These are phyloP conservation scores for Sporothrix luriei DNA, from an alignment of 2,329 filamentous ascomycete genomes.

Conservation along the genomic window DNA sequence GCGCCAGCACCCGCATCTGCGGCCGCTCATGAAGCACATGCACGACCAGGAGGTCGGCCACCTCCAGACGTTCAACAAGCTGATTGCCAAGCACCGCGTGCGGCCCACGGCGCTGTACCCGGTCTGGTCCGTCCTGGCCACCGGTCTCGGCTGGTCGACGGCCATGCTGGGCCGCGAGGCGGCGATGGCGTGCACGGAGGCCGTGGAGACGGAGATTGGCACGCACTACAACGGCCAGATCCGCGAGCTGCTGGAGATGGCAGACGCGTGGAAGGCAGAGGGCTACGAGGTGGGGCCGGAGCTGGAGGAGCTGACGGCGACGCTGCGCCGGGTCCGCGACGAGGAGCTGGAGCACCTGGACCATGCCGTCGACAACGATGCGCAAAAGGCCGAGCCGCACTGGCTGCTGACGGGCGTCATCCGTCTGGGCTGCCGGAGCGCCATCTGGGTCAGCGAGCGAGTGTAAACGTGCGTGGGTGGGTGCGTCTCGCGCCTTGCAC, in stretches of 20 bases:
- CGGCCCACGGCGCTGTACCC: conserved; percentile 93
- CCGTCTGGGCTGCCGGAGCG: conserved; percentile 82
- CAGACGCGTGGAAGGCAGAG: conserved; percentile 69
- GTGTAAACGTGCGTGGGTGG: conserved; percentile 39
- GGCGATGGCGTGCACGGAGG: conserved; percentile 98
- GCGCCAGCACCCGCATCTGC: conserved; percentile 79
- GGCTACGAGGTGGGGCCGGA: conserved; percentile 83
- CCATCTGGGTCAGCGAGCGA: conserved; percentile 87
- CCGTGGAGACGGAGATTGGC: conserved; percentile 97
- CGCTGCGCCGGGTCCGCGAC: conserved; percentile 81
- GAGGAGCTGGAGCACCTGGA: conserved; percentile 97
- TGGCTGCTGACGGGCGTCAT: conserved; percentile 87
- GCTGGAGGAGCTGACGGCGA: conserved; percentile 69
- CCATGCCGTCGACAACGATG: conserved; percentile 90
- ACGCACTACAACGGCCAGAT: conserved; percentile 95
- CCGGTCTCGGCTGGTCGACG: conserved; percentile 83
- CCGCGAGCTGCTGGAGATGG: conserved; percentile 76
- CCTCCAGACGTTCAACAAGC: conserved; percentile 78
- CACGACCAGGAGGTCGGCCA: conserved; percentile 93
- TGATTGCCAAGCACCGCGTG: conserved; percentile 83
- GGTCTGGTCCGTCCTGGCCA: conserved; percentile 79
- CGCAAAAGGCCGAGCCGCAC: conserved; percentile 85
- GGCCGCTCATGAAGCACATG: conserved; percentile 95
- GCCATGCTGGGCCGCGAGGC: conserved; percentile 87
- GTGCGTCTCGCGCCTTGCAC: neutral